Conservation (phyloP, 2,329 filamentous ascomycete genomes). For the Diaporthe batatas region DNA sequence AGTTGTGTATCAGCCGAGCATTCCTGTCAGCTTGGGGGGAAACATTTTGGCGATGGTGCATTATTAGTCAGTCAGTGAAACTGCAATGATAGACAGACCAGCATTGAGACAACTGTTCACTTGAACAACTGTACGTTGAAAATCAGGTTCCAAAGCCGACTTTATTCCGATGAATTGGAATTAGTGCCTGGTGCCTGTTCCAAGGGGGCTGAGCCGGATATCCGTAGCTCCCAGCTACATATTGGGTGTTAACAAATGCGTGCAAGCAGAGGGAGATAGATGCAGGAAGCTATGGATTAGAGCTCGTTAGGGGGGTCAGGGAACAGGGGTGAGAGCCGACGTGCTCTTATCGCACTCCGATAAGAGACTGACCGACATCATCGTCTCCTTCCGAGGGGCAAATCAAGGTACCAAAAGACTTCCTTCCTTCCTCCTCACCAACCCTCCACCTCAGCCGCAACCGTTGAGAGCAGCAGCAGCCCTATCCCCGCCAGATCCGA, state of each 20-base stretch:
- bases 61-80: neutral
- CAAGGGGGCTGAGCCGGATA: neutral
- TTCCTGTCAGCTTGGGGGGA: neutral
- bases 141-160: neutral
- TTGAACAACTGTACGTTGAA: neutral
- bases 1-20: slow-evolving; percentile 19
- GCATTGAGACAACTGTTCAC: neutral
- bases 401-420: neutral
- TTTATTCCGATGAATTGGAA: neutral
- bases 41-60: slow-evolving; percentile 29
- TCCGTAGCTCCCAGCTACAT: neutral
- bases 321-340: neutral
- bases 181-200: neutral
- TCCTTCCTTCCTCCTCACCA: no score
- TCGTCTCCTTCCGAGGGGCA: slow-evolving; percentile 15
- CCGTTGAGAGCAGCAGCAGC: neutral
- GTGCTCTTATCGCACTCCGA: slow-evolving; percentile 8
- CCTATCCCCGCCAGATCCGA: neutral
- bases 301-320: no score
- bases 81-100: no score
- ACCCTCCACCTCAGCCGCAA: neutral
- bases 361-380: slow-evolving; percentile 21
- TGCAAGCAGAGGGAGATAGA: no score
- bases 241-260: no score
- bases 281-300: no score